Conservation (phyloP, 2,329 filamentous ascomycete genomes). For the Ceratocystis destructans region DNA sequence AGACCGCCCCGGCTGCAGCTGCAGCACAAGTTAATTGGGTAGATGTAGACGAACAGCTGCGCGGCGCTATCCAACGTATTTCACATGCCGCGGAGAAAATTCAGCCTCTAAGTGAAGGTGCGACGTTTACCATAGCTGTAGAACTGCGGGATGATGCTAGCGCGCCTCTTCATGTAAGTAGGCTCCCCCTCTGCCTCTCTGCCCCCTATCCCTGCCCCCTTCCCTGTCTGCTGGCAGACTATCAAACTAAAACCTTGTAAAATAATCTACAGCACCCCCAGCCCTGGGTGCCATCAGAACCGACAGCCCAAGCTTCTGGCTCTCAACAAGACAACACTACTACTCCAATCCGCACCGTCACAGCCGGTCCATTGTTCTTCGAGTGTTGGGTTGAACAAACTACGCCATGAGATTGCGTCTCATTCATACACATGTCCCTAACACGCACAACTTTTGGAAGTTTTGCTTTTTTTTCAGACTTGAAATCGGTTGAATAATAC, state of each 20-base stretch:
- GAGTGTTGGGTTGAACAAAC: slow-evolving; percentile 54
- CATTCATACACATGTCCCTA: slow-evolving; percentile 3
- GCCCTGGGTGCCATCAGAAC: slow-evolving; percentile 45
- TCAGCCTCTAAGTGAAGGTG: slow-evolving; percentile 44
- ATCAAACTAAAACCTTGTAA: neutral
- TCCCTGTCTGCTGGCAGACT: neutral
- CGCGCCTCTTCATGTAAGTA: slow-evolving; percentile 44
- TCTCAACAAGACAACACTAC: slow-evolving; percentile 4
- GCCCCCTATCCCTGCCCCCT: no score
- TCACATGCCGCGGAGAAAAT: slow-evolving; percentile 46
- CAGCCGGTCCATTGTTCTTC: slow-evolving; percentile 46
- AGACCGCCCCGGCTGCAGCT: slow-evolving; percentile 19
- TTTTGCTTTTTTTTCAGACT: slow-evolving; percentile 25
- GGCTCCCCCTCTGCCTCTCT: neutral
- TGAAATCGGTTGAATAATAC: slow-evolving; percentile 5
- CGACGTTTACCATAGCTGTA: slow-evolving; percentile 63
- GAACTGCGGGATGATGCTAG: slow-evolving; percentile 51
- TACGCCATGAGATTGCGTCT: slow-evolving; percentile 21
- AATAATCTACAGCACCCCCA: slow-evolving; percentile 37
- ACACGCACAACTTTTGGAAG: neutral
- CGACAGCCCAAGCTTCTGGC: slow-evolving; percentile 28
- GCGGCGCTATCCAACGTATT: slow-evolving; percentile 51
- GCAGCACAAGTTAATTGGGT: slow-evolving; percentile 32
- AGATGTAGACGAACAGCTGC: slow-evolving; percentile 59
- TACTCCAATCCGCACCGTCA: slow-evolving; percentile 37